These are phyloP conservation scores for Calophaca sinica DNA, from an alignment of 306 rosid genomes.

Conservation along the genomic window DNA sequence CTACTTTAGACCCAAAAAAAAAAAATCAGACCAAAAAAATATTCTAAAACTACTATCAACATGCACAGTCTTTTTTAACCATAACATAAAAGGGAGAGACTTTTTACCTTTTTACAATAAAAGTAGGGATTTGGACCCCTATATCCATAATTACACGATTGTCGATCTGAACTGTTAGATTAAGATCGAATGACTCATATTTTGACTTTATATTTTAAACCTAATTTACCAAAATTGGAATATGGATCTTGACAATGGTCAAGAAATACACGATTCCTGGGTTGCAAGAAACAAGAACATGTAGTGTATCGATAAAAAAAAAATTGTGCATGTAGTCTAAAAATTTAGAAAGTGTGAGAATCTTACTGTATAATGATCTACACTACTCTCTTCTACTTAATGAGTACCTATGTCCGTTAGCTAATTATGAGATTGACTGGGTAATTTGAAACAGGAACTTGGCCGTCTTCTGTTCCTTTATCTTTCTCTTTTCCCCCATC, in stretches of 20 bases:
- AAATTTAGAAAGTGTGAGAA: not conserved
- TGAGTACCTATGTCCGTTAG: not conserved
- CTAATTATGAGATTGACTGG: not conserved
- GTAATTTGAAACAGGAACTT: conserved; percentile 23
- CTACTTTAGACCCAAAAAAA: too few relatives aligned
- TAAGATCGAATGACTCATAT: too few relatives aligned
- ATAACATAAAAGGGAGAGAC: not conserved
- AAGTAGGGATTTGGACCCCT: not conserved
- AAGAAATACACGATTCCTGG: too few relatives aligned
- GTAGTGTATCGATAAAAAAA: too few relatives aligned
- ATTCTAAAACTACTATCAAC: conserved; percentile 3
- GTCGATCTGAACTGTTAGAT: too few relatives aligned
- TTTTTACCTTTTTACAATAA: not conserved
- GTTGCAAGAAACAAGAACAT: too few relatives aligned
- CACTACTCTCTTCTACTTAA: not conserved
- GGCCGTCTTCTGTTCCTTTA: conserved; percentile 5
- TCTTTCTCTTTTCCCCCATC: conserved; percentile 6
- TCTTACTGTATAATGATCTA: not conserved
- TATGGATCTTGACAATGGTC: too few relatives aligned
- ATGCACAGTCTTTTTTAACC: not conserved
- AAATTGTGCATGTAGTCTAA: not conserved
- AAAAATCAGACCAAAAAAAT: too few relatives aligned
- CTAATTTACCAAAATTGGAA: too few relatives aligned
- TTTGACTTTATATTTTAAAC: too few relatives aligned
- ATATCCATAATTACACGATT: too few relatives aligned